A percentile compares a stretch with the other conserved stretches of the same genome.
Conservation (phyloP, 2,329 filamentous ascomycete species). For the Fusarium decemcellulare region DNA sequence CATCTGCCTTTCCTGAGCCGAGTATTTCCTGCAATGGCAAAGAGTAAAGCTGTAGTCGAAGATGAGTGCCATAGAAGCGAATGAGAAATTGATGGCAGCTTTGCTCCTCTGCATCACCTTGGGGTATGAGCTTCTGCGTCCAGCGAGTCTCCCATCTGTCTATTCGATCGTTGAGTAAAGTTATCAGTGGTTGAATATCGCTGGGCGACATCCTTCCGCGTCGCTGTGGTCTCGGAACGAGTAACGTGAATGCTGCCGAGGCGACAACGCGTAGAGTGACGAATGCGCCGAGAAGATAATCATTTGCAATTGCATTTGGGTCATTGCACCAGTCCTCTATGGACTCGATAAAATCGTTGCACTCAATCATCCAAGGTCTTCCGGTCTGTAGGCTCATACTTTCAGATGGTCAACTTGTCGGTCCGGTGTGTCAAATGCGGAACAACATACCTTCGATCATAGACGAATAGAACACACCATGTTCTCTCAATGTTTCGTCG, state of each 20-base stretch:
- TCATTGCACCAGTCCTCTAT: conserved; percentile 53
- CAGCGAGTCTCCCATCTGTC: conserved; percentile 44
- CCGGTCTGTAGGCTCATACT: conserved; percentile 59
- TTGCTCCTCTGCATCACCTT: conserved; percentile 7
- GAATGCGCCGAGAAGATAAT: conserved; percentile 54
- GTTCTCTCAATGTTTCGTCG: conserved; percentile 53
- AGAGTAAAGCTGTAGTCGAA: conserved; percentile 55
- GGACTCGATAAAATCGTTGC: conserved; percentile 54
- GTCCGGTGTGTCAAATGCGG: neutral
- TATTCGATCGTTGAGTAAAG: conserved; percentile 40
- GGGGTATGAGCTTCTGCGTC: conserved; percentile 25
- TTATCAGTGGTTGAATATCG: conserved; percentile 43
- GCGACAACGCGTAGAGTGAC: conserved; percentile 53
- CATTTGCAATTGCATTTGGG: conserved; percentile 48
- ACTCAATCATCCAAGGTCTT: conserved; percentile 59
- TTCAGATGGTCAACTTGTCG: neutral
- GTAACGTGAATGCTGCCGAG: conserved; percentile 50
- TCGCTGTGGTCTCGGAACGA: neutral
- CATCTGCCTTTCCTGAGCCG: conserved; percentile 33
- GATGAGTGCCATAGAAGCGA: conserved; percentile 56
- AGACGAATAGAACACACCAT: conserved; percentile 57
- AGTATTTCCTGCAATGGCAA: conserved; percentile 52
- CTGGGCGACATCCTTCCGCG: conserved; percentile 19
- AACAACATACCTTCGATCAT: conserved; percentile 53
- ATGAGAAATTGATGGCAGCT: conserved; percentile 54